phyloP scores from a whole-genome alignment of 345 rosid genomes.

The Hirschfeldia incana region DNA sequence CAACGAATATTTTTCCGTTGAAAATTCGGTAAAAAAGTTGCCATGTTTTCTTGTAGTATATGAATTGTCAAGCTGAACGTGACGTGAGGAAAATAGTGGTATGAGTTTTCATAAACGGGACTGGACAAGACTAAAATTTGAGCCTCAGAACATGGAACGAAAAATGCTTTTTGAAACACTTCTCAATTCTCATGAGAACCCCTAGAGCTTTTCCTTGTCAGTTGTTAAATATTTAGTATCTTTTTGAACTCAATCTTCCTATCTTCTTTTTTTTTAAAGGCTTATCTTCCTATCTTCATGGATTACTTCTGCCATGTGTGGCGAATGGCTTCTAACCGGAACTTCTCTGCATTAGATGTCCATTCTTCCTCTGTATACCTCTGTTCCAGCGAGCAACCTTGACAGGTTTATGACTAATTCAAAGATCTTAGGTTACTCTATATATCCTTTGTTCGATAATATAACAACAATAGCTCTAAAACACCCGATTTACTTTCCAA shows the following conservation, averaged over 20 bases:
- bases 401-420: constrained; percentile 54
- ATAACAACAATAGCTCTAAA: neutral
- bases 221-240: constrained; percentile 32
- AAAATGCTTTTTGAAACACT: constrained; percentile 29
- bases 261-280: too few species aligned
- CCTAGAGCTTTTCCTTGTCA: neutral
- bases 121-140: constrained; percentile 53
- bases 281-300: neutral
- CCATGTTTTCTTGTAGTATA: constrained; percentile 7
- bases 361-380: constrained; percentile 70
- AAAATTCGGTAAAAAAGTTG: neutral
- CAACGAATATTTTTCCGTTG: neutral
- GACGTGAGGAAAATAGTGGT: constrained; percentile 42
- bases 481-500: neutral
- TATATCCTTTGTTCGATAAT: neutral
- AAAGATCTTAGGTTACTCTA: constrained; percentile 66
- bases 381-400: constrained; percentile 55
- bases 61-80: constrained; percentile 51
- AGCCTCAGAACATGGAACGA: constrained; percentile 55
- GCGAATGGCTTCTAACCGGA: constrained; percentile 15
- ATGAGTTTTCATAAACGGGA: constrained; percentile 56
- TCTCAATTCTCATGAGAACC: neutral
- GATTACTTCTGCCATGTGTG: constrained; percentile 12
- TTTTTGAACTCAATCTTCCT: neutral
- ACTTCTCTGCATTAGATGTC: constrained; percentile 48